These are phyloP conservation scores for Coprinopsis strossmayeri DNA, from an alignment of 768 basidiomycete genomes.

Conservation along the genomic window DNA sequence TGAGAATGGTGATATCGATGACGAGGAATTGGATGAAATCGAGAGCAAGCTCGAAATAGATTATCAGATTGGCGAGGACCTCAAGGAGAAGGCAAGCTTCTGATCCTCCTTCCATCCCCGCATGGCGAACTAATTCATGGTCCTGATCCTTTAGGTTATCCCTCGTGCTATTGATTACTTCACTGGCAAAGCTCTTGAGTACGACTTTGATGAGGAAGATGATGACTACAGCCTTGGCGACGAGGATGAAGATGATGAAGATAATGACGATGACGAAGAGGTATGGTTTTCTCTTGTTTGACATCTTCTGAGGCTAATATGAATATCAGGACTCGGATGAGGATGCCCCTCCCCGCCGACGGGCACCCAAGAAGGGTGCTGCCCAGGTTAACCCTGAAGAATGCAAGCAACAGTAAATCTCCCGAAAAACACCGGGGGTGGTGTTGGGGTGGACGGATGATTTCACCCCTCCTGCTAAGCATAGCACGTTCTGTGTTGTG, in stretches of 20 bases:
- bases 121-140: not conserved
- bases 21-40: slow-evolving; percentile 82
- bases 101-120: not conserved
- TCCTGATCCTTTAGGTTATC: slow-evolving; percentile 56
- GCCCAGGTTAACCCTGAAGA: slow-evolving; percentile 70
- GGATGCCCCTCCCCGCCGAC: slow-evolving; percentile 53
- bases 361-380: slow-evolving; percentile 53
- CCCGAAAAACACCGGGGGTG: not conserved
- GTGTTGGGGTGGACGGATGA: too few species aligned
- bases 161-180: slow-evolving; percentile 96
- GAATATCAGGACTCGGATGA: slow-evolving; percentile 57
- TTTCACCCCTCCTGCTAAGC: too few species aligned
- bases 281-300: slow-evolving; percentile 27
- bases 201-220: slow-evolving; percentile 56
- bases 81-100: slow-evolving; percentile 84
- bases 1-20: slow-evolving; percentile 69
- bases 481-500: too few species aligned
- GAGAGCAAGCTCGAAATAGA: slow-evolving; percentile 94
- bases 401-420: slow-evolving; percentile 80
- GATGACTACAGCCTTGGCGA: slow-evolving; percentile 54
- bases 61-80: slow-evolving; percentile 96
- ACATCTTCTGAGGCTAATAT: not conserved
- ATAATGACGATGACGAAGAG: slow-evolving; percentile 48
- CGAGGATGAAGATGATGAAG: slow-evolving; percentile 55
- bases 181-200: slow-evolving; percentile 92